Percentiles rank a stretch among this genome's conserved stretches.
Conservation (phyloP, 352 stramenopile genomes). For the Pythium scleroteichum region DNA sequence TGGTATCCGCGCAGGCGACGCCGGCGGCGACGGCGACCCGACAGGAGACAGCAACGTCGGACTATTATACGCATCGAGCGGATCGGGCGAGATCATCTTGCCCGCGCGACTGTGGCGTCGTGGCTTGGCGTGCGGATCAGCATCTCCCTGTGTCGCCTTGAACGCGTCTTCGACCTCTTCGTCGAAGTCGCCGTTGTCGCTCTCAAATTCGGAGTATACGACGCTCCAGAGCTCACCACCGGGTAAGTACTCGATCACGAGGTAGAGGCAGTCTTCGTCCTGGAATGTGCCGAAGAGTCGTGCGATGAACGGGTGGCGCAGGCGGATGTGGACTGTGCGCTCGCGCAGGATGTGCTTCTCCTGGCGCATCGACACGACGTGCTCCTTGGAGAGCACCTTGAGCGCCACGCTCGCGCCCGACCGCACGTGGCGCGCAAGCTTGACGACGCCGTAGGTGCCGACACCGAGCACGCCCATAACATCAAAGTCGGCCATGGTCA, state of each 20-base stretch:
- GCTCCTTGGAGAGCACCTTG: conserved; percentile 77
- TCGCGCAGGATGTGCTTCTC: conserved; percentile 82
- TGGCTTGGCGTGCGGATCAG: conserved; percentile 3
- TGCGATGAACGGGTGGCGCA: conserved; percentile 73
- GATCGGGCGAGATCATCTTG: background rate
- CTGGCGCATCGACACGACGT: conserved; percentile 70
- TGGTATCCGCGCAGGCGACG: conserved; percentile 12
- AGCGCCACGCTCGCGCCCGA: conserved; percentile 66
- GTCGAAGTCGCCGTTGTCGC: conserved; percentile 28
- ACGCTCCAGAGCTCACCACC: conserved; percentile 82
- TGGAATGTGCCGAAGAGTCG: conserved; percentile 80
- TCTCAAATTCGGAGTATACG: conserved; percentile 59
- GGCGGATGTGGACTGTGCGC: conserved; percentile 56
- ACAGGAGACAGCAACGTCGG: conserved; percentile 6
- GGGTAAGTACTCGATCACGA: conserved; percentile 77
- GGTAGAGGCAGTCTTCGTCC: conserved; percentile 79
- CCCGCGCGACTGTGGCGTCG: background rate
- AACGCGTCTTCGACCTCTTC: conserved; percentile 14
- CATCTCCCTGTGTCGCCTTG: conserved; percentile 1
- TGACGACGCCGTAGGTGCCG: conserved; percentile 79
- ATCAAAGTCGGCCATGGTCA: conserved; percentile 63
- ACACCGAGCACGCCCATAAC: conserved; percentile 70
- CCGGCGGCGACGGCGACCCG: conserved; percentile 14
- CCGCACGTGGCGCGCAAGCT: conserved; percentile 65
- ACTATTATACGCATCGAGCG: conserved; percentile 4